Conservation (phyloP, 495 filamentous ascomycete species). For the Cudoniella acicularis region DNA sequence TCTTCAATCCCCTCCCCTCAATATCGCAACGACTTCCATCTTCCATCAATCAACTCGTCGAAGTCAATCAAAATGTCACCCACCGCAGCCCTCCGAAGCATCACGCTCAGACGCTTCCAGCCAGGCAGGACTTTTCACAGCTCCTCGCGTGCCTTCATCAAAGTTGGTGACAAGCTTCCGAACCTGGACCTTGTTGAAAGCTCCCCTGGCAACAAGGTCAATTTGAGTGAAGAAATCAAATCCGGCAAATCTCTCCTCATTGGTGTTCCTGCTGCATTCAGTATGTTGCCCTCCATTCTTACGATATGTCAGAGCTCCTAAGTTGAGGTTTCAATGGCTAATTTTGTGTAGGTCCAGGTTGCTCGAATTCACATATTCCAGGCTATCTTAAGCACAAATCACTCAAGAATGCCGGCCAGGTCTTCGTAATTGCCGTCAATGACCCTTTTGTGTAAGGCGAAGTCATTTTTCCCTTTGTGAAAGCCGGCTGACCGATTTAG, state of each 20-base stretch:
- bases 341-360: constrained; percentile 49
- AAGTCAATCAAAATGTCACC: constrained; percentile 15
- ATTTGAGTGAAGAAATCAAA: constrained; percentile 69
- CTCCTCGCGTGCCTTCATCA: constrained; percentile 45
- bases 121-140: constrained; percentile 45
- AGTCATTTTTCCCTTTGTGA: not conserved
- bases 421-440: constrained; percentile 90
- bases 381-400: constrained; percentile 65
- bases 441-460: constrained; percentile 84
- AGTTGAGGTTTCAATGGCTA: no score
- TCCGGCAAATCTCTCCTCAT: constrained; percentile 72
- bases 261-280: constrained; percentile 89
- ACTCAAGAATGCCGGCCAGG: constrained; percentile 57
- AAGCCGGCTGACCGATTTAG: not conserved
- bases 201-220: constrained; percentile 78
- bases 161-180: constrained; percentile 60
- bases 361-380: constrained; percentile 75
- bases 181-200: constrained; percentile 59
- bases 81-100: constrained; percentile 12
- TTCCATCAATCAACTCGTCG: not conserved
- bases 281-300: constrained; percentile 37
- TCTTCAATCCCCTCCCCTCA: not conserved
- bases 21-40: not conserved
- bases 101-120: constrained; percentile 11
- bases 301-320: not conserved